phyloP scores from a whole-genome alignment of 2,329 filamentous ascomycete genomes.

The Xylariaceae sp. region DNA sequence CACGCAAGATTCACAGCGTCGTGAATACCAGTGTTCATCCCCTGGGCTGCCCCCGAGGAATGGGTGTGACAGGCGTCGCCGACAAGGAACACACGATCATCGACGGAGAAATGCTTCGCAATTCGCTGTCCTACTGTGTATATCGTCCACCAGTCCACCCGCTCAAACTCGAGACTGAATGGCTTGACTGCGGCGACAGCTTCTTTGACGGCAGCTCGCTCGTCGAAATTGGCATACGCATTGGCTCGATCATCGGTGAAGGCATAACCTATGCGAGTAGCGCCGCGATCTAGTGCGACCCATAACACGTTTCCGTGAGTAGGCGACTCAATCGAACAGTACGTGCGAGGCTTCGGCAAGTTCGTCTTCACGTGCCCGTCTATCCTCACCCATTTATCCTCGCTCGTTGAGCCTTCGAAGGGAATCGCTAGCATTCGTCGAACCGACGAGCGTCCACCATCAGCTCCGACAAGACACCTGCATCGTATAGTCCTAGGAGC shows the following conservation, averaged over 20 bases:
- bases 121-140: slow-evolving; percentile 36
- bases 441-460: slow-evolving; percentile 58
- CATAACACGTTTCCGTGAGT: slow-evolving; percentile 63
- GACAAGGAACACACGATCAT: slow-evolving; percentile 58
- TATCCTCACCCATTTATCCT: slow-evolving; percentile 59
- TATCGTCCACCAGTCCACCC: slow-evolving; percentile 50
- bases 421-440: slow-evolving; percentile 53
- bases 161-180: slow-evolving; percentile 50
- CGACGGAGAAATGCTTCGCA: slow-evolving; percentile 45
- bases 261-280: slow-evolving; percentile 60
- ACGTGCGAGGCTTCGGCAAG: slow-evolving; percentile 54
- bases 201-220: slow-evolving; percentile 37
- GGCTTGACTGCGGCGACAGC: slow-evolving; percentile 32
- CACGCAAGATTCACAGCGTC: slow-evolving; percentile 58
- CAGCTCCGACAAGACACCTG: slow-evolving; percentile 58
- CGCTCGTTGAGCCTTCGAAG: slow-evolving; percentile 56
- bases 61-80: slow-evolving; percentile 65
- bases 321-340: slow-evolving; percentile 57
- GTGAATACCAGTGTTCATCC: slow-evolving; percentile 61
- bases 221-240: slow-evolving; percentile 43
- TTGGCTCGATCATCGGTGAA: slow-evolving; percentile 51
- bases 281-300: slow-evolving; percentile 59
- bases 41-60: slow-evolving; percentile 61
- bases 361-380: slow-evolving; percentile 57
- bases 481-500: slow-evolving; percentile 34